Base-by-base conservation (phyloP, 768 basidiomycete genomes). In the Panaeolus cyanescens region DNA sequence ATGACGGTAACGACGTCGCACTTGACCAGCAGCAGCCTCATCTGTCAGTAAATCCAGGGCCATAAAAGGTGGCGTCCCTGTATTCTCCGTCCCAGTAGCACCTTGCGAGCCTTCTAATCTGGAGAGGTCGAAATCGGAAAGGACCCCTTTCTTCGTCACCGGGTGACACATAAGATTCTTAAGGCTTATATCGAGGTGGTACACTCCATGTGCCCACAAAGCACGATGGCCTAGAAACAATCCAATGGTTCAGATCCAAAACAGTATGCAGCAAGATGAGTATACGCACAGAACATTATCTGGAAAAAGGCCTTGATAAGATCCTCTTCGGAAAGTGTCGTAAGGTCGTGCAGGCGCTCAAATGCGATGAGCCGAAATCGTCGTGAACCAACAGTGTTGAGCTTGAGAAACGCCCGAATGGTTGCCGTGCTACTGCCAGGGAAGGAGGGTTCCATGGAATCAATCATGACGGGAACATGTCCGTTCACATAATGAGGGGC, bases 181-280 rank as follows among this genome's bases (percentile, higher is more conserved):
- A 2, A 69, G 55, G 61, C 73, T 76, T 32, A 75, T 71, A 54
- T 77, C 74, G 3, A 66, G 60, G 32, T 78, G 75, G 30, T 63
- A 31, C 6, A 77, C 59, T 9, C 64, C 65, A 12, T 53, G 15
- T n/a, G 39, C 42, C 72, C 75, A 74, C 30, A 74, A 67, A n/a
- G 59, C 15, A 32, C 58, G 67, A 62, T 73, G 71, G 50, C 69
- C 71, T 75, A n/a, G 64, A 13, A 54, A 45, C 59, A n/a, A 36
- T 5, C 9, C 54, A n/a, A 25, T 19, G 10, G 30, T 20, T 42
- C 34, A 12, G 34, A 19, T n/a, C 22, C 9, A 31, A n/a, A 19
- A 25, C 7, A 22, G 42, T 17, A 33, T 57, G 30, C 19, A 15
- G 13, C n/a, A n/a, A n/a, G n/a, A n/a, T n/a, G n/a, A n/a, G n/a